These are phyloP conservation scores for Paragyromitra xinjiangensis DNA, from an alignment of 495 filamentous ascomycete genomes.

Conservation along the genomic window DNA sequence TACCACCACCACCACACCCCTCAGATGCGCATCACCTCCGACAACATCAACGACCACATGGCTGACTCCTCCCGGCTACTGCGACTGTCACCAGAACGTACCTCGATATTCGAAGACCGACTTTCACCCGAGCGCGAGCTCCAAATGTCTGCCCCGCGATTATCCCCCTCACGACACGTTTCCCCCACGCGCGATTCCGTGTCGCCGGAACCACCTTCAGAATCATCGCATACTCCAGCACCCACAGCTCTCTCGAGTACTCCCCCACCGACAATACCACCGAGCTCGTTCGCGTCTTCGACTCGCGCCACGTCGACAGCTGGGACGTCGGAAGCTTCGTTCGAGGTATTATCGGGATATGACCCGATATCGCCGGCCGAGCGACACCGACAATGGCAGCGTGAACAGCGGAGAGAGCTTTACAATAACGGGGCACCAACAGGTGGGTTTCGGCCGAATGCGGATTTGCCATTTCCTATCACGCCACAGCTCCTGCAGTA, in stretches of 20 bases:
- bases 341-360: conserved; percentile 53
- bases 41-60: conserved; percentile 40
- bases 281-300: conserved; percentile 45
- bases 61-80: conserved; percentile 38
- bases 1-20: conserved; percentile 37
- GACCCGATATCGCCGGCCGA: conserved; percentile 49
- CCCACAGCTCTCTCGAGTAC: conserved; percentile 40
- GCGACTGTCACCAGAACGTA: conserved; percentile 49
- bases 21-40: conserved; percentile 45
- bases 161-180: conserved; percentile 47
- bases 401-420: conserved; percentile 43
- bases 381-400: conserved; percentile 49
- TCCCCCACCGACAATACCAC: conserved; percentile 45
- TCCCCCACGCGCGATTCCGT: conserved; percentile 43
- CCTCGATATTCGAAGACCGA: conserved; percentile 48
- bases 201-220: conserved; percentile 43
- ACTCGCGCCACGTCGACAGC: conserved; percentile 50
- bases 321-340: conserved; percentile 49
- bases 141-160: conserved; percentile 27
- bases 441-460: conserved; percentile 45
- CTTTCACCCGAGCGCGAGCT: conserved; percentile 49
- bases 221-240: conserved; percentile 46
- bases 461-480: conserved; percentile 52
- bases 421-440: conserved; percentile 12
- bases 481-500: conserved; percentile 49